Evolutionary conservation across 2,329 filamentous ascomycete species (phyloP).

Genomic region (Aspergillus fumigatiaffinis): DNA sequence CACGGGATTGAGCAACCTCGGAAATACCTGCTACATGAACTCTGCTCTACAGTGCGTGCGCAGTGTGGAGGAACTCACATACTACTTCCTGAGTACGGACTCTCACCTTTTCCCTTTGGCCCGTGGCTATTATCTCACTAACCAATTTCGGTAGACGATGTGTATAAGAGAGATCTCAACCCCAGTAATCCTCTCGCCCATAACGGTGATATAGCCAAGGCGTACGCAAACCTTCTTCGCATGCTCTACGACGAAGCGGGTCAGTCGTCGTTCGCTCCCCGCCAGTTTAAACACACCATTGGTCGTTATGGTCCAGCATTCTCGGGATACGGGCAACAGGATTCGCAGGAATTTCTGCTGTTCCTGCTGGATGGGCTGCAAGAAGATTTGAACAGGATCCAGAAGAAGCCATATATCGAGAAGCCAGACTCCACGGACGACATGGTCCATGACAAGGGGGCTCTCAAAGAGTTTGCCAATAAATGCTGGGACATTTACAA

Average conservation of each 20-base stretch:
- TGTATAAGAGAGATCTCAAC: slow-evolving; percentile 79
- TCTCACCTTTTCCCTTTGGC: not conserved
- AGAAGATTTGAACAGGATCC: slow-evolving; percentile 89
- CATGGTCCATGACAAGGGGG: slow-evolving; percentile 77
- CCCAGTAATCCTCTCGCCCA: slow-evolving; percentile 79
- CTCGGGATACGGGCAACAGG: slow-evolving; percentile 92
- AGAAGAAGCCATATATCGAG: slow-evolving; percentile 95
- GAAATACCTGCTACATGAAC: slow-evolving; percentile 99
- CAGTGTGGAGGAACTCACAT: slow-evolving; percentile 86
- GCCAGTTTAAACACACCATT: slow-evolving; percentile 76
- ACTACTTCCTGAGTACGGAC: slow-evolving; percentile 69
- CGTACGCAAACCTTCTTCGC: slow-evolving; percentile 71
- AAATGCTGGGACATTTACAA: slow-evolving; percentile 90
- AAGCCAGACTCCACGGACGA: slow-evolving; percentile 97
- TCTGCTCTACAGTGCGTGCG: slow-evolving; percentile 92
- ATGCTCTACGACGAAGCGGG: slow-evolving; percentile 71
- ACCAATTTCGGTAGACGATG: slow-evolving; percentile 44
- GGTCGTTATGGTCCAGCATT: slow-evolving; percentile 80
- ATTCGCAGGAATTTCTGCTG: slow-evolving; percentile 94
- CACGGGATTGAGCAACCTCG: slow-evolving; percentile 82
- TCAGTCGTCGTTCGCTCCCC: slow-evolving; percentile 67
- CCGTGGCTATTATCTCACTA: not conserved
- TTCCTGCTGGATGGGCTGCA: slow-evolving; percentile 92
- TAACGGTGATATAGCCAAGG: slow-evolving; percentile 77
- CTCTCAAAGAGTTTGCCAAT: slow-evolving; percentile 79